Base-by-base conservation (phyloP, 2,329 filamentous ascomycete genomes). In the Dothistroma septosporum region DNA sequence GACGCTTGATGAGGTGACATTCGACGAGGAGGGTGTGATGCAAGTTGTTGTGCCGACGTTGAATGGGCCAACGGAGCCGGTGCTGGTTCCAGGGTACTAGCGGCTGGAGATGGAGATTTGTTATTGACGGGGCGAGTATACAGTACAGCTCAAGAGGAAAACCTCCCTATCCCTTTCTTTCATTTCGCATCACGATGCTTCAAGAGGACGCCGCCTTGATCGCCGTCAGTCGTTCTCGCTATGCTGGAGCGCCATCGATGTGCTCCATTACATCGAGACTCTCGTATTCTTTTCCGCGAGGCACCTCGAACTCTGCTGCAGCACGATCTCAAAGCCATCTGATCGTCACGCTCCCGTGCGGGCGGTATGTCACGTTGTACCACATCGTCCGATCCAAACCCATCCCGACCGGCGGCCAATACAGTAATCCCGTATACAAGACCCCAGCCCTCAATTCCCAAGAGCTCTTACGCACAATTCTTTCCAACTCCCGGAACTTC, bases 1-100 rank as follows among this genome's bases (percentile, higher is more conserved):
- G 1, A 77, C 77, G 0, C 76, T 82, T 47, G 79, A 81, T 52
- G 62, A 64, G 8, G 41, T 81, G 16, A 70, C 66, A 1, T 78
- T 81, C 53, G 72, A 78, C 52, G 28, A 59, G 4, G 64, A 74
- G 0, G 66, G 59, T 16, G 78, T 80, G 47, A 78, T 80, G 4
- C 41, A 71, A 35, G 62, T 65, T 2, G 75, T 81, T 0, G 66
- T 71, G 21, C 76, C 76, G 12, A 78, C 76, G 5, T 59, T 77
- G 35, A 65, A 65, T 35, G 73, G 75, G 5, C 60, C 62, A 2
- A 14, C 16, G 41, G 50, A 24, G 28, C 48, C 48, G 21, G 48
- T 24, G 48, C 8, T 28, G 24, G 28, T 52, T 31, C 48, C 48
- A 24, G 5, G 46, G 6, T 28, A 28, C 24, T 28, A 28, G 24